A percentile compares a stretch with the other conserved stretches of the same genome.
Evolutionary conservation across 1,284 basidiomycete species (phyloP).

Genomic region (Omphalotus olearius): DNA sequence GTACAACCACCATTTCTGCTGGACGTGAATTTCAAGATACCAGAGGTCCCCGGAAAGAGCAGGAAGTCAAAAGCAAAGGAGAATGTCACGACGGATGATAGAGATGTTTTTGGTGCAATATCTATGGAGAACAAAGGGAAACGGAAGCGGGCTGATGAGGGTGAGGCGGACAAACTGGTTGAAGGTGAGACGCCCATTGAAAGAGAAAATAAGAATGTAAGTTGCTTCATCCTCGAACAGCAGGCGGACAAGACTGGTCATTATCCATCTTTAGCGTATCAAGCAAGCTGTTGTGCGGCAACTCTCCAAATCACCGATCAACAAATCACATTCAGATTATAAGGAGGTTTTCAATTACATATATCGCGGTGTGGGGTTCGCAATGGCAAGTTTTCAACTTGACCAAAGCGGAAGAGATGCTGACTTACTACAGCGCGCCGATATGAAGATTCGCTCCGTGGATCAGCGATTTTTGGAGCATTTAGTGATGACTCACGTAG

Average conservation of each 20-base stretch:
- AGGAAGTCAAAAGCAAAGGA: conserved; percentile 26
- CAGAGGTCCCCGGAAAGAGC: conserved; percentile 35
- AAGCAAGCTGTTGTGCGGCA: conserved; percentile 8
- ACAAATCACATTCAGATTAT: conserved; percentile 12
- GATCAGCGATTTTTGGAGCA: conserved; percentile 5
- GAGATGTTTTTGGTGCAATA: conserved; percentile 46
- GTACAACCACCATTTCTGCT: conserved; percentile 4
- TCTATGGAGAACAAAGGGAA: conserved; percentile 24
- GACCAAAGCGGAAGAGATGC: not conserved
- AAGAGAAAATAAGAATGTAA: conserved; percentile 40
- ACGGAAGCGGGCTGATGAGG: conserved; percentile 27
- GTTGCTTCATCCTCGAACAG: conserved; percentile 9
- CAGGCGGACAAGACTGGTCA: not conserved
- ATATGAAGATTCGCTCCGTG: conserved; percentile 9
- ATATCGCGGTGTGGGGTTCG: conserved; percentile 9
- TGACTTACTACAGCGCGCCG: conserved; percentile 7
- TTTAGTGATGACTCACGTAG: conserved; percentile 7
- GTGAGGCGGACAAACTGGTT: conserved; percentile 16
- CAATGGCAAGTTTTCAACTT: conserved; percentile 4
- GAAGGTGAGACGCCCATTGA: conserved; percentile 24
- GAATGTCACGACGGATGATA: conserved; percentile 30
- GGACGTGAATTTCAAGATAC: conserved; percentile 41
- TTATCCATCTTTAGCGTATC: conserved; percentile 8
- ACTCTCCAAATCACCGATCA: conserved; percentile 1
- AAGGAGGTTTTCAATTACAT: conserved; percentile 10